Conservation (phyloP, 2,329 filamentous ascomycete species). For the Microdochium bolleyi region DNA sequence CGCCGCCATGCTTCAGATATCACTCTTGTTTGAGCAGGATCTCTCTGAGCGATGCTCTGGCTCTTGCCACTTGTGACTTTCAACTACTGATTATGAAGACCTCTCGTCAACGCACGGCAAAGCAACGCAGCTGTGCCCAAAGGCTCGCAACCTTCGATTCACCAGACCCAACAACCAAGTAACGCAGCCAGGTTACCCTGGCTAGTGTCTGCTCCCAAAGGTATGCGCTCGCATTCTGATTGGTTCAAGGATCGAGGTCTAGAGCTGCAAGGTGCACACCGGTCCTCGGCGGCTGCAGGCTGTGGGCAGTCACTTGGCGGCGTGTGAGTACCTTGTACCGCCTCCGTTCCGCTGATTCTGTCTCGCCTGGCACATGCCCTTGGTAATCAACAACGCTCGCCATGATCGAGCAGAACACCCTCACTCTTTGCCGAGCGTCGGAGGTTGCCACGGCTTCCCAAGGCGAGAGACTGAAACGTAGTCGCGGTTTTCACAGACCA, state of each 20-base stretch:
- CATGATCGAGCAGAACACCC: background rate
- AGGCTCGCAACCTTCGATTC: too few species aligned
- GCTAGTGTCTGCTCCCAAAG: background rate
- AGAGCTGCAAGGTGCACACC: background rate
- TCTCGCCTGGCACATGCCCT: background rate
- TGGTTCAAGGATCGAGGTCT: background rate
- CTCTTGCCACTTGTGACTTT: too few species aligned
- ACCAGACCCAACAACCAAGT: background rate
- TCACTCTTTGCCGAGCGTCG: too few species aligned
- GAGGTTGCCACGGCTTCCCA: too few species aligned
- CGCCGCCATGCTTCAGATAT: too few species aligned
- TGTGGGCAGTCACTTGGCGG: background rate
- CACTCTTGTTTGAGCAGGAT: too few species aligned
- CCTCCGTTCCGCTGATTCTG: background rate
- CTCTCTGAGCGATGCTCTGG: too few species aligned
- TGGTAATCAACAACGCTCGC: background rate
- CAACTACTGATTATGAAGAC: too few species aligned
- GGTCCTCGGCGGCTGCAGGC: background rate
- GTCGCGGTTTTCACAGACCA: too few species aligned
- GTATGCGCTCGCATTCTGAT: background rate
- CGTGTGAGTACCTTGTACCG: background rate
- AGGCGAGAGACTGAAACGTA: too few species aligned
- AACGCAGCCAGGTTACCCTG: background rate
- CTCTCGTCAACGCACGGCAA: too few species aligned
- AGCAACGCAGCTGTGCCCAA: too few species aligned